A percentile compares a stretch with the other conserved stretches of the same genome.
Evolutionary conservation across 2,329 filamentous ascomycete genomes (phyloP).

Genomic region (Aspergillus fischeri): DNA sequence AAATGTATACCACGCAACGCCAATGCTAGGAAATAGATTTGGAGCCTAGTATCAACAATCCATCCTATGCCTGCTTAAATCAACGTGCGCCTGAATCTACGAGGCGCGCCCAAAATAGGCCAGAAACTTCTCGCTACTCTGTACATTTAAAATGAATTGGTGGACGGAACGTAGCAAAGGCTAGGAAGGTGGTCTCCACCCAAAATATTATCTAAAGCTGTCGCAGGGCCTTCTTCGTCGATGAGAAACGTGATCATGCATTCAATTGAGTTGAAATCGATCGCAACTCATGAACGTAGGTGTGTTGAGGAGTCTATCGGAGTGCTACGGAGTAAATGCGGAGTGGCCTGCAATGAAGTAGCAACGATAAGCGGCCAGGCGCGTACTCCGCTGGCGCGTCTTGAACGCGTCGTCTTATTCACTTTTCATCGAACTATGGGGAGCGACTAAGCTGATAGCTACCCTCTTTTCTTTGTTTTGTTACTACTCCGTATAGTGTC

Average conservation of each 20-base stretch:
- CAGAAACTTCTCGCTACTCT: no score
- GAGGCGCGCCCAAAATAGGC: no score
- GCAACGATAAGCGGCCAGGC: background rate
- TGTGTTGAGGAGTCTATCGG: background rate
- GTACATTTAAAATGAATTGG: no score
- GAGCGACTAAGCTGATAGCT: background rate
- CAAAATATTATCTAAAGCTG: background rate
- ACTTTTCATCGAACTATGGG: background rate
- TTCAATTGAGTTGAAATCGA: background rate
- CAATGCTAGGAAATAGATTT: background rate
- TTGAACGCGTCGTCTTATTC: background rate
- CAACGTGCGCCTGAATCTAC: background rate
- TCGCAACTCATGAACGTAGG: no score
- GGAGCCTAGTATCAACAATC: background rate
- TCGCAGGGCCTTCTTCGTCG: background rate
- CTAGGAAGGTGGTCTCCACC: background rate
- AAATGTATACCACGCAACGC: slow-evolving; percentile 10
- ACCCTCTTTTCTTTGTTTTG: background rate
- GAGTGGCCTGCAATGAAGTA: background rate
- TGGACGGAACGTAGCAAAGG: no score
- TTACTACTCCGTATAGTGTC: background rate
- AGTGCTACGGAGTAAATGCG: background rate
- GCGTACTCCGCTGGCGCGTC: background rate
- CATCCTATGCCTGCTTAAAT: background rate
- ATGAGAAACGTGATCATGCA: background rate